phyloP scores from a whole-genome alignment of 176 grass and related monocot species.

The Phyllostachys edulis region DNA sequence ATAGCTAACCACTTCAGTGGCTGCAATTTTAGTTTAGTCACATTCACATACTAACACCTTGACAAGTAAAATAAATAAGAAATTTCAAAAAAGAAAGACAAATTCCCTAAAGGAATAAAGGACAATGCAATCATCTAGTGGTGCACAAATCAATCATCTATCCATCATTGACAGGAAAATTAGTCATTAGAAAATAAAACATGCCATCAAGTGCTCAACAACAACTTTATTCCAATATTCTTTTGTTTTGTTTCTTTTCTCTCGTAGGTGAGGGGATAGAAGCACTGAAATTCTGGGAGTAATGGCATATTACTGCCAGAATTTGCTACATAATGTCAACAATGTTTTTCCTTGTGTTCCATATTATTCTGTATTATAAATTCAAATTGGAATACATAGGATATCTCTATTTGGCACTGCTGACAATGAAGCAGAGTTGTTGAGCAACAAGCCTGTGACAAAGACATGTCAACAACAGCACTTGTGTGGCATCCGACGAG shows the following conservation, averaged over 20 bases:
- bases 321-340: conserved; percentile 3
- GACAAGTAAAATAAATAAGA: neutral
- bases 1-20: neutral
- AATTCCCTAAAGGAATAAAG: neutral
- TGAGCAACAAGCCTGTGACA: conserved; percentile 42
- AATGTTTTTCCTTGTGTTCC: neutral
- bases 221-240: neutral
- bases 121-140: conserved; percentile 24
- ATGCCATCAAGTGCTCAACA: neutral
- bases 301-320: neutral
- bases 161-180: conserved; percentile 12
- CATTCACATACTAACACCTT: neutral
- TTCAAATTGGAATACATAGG: conserved; percentile 16
- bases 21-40: conserved; percentile 20
- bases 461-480: conserved; percentile 46
- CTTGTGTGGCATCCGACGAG: conserved; percentile 33
- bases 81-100: neutral
- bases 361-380: conserved; percentile 4
- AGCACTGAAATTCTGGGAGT: neutral
- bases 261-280: conserved; percentile 7
- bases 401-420: conserved; percentile 1
- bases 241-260: conserved; percentile 18
- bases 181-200: conserved; percentile 26
- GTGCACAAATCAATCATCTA: conserved; percentile 11
- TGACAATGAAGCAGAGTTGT: conserved; percentile 33